Evolutionary conservation across 179 eudicot species (phyloP), one percentile per base, ranked within the genome.

Genomic region (Silene vulgaris): DNA sequence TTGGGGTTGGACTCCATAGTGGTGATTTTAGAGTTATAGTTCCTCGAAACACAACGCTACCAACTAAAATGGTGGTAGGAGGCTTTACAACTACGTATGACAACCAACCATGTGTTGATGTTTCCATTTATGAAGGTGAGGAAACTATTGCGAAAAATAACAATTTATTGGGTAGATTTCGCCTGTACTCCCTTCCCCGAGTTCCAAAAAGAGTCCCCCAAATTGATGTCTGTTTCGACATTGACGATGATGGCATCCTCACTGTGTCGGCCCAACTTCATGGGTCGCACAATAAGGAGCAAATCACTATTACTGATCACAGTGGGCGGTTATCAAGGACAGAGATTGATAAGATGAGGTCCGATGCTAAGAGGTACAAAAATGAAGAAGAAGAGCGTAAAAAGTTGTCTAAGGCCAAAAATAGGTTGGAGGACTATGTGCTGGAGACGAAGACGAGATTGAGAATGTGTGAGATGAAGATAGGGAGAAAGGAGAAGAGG

Each of bases 401-500:
- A 37, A 48, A 21, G 35, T 21, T 8, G 8, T 0, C 37, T 2
- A 5, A 3, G 13, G 30, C 37, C 26, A 48, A 70, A 26, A 70
- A 48, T 17, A 43, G n/a, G 12, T 13, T 70, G 60, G 74, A 70
- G 9, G 21, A 3, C 21, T 70, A 70, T 23, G 60, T 70, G 30
- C 1, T 43, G 4, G 17, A 48, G 29, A 3, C 16, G 19, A 70
- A 29, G 59, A 37, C 13, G 13, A 8, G 14, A 11, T 14, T 70
- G 2, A 19, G n/a, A 48, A 54, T 23, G 50, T 8, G 35, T 48
- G 74, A 29, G 52, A 70, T 11, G 59, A 50, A 70, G 61, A 48
- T 70, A 1, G 74, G 74, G 74, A 45, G n/a, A 70, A 48, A 70
- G 74, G 60, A 70, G 0, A 70, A 23, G 59, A 48, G 74, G 74